A percentile compares a stretch with the other conserved stretches of the same genome.
Conservation (phyloP, 2,329 filamentous ascomycete genomes). For the Aspergillus sojae region DNA sequence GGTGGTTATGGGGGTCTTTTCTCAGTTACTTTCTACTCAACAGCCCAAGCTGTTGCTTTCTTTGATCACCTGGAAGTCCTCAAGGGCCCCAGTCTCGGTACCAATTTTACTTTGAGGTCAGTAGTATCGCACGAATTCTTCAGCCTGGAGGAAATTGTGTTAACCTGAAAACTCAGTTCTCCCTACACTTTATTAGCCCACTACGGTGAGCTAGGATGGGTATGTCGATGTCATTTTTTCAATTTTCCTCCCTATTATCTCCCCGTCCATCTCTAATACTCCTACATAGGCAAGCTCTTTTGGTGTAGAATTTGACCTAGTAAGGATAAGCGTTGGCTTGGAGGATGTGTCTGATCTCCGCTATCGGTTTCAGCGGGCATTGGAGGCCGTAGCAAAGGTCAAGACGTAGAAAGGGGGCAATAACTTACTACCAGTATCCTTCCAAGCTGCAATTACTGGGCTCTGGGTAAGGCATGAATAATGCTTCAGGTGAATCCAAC, state of each 20-base stretch:
- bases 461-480: neutral
- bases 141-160: neutral
- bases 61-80: conserved; percentile 84
- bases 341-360: conserved; percentile 73
- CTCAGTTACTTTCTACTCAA: conserved; percentile 76
- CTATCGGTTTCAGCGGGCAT: conserved; percentile 66
- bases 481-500: neutral
- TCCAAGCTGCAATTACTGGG: neutral
- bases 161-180: conserved; percentile 53
- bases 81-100: conserved; percentile 92
- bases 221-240: conserved; percentile 38
- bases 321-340: conserved; percentile 86
- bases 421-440: conserved; percentile 52
- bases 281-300: conserved; percentile 64
- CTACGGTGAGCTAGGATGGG: conserved; percentile 90
- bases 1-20: conserved; percentile 90
- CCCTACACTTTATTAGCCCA: conserved; percentile 93
- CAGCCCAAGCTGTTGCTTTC: conserved; percentile 73
- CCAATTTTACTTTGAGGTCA: conserved; percentile 85
- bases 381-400: conserved; percentile 57
- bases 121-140: conserved; percentile 11
- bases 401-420: conserved; percentile 45
- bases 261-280: neutral
- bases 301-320: conserved; percentile 77
- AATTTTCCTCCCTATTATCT: neutral